Evolutionary conservation across 2,329 filamentous ascomycete genomes (phyloP).

Genomic region (Stenocarpella maydis): DNA sequence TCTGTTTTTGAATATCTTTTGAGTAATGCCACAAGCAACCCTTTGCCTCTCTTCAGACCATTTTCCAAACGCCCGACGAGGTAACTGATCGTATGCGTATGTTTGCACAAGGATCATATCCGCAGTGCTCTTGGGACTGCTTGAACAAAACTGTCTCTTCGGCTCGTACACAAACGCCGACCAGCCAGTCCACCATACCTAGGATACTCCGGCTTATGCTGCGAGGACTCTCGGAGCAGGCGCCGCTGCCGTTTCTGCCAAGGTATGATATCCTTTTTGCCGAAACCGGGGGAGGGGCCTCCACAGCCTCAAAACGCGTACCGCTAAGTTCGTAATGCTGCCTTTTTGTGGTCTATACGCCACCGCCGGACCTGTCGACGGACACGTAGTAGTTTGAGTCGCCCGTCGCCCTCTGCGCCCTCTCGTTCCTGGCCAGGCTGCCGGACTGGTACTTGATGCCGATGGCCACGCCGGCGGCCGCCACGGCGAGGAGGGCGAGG

Average conservation of each 20-base stretch:
- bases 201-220: background rate
- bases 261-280: constrained; percentile 4
- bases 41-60: background rate
- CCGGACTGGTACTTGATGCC: constrained; percentile 48
- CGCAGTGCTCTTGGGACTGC: background rate
- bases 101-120: background rate
- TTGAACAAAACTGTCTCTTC: background rate
- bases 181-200: background rate
- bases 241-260: background rate
- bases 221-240: background rate
- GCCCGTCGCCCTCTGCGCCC: constrained; percentile 49
- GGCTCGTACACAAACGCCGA: constrained; percentile 8
- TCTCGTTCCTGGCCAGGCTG: constrained; percentile 52
- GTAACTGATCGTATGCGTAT: background rate
- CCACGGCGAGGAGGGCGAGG: constrained; percentile 46
- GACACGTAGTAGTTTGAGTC: constrained; percentile 55
- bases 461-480: constrained; percentile 41
- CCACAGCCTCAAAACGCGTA: too few species aligned
- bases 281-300: too few species aligned
- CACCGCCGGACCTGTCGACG: constrained; percentile 61
- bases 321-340: too few species aligned
- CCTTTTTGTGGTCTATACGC: constrained; percentile 43
- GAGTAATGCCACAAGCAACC: background rate
- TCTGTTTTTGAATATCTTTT: background rate
- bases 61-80: background rate